A percentile compares a stretch with the other conserved stretches of the same genome.
Evolutionary conservation across 192 early-diverging fungal genomes (phyloP).

Genomic region (Coemansia sp.): DNA sequence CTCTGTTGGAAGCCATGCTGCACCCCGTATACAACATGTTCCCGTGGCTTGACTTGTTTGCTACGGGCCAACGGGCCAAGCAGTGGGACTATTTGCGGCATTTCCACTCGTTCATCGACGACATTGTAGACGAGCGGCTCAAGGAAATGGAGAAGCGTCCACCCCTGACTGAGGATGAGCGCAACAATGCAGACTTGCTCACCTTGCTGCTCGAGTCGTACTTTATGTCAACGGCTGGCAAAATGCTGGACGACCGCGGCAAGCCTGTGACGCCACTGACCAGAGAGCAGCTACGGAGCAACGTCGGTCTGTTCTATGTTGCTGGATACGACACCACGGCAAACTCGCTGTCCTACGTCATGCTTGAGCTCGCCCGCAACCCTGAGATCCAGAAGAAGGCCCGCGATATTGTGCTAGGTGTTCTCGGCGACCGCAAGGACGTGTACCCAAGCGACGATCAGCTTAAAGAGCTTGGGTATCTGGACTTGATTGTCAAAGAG

Average conservation of each 20-base stretch:
- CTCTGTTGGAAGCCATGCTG: constrained; percentile 48
- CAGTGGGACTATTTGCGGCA: constrained; percentile 46
- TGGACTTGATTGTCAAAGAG: constrained; percentile 60
- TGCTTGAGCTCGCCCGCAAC: constrained; percentile 50
- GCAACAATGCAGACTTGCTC: constrained; percentile 57
- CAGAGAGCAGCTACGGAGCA: constrained; percentile 54
- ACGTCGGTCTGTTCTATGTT: constrained; percentile 58
- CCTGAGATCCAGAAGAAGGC: constrained; percentile 60
- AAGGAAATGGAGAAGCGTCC: constrained; percentile 37
- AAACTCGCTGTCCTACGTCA: constrained; percentile 57
- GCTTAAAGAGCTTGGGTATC: constrained; percentile 55
- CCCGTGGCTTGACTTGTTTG: constrained; percentile 55
- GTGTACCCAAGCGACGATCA: constrained; percentile 57
- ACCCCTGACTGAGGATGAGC: constrained; percentile 46
- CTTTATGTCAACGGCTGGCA: constrained; percentile 44
- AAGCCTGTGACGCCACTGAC: constrained; percentile 46
- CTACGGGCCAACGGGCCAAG: constrained; percentile 41
- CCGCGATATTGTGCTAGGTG: constrained; percentile 54
- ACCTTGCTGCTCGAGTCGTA: constrained; percentile 61
- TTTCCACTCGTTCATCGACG: constrained; percentile 53
- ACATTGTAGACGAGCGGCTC: constrained; percentile 41
- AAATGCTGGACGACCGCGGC: constrained; percentile 46
- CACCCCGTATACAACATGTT: constrained; percentile 58
- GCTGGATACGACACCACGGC: constrained; percentile 65
- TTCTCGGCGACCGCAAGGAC: constrained; percentile 61